These are phyloP conservation scores for Boletus mariae DNA, from an alignment of 1,284 basidiomycete species.

Conservation along the genomic window DNA sequence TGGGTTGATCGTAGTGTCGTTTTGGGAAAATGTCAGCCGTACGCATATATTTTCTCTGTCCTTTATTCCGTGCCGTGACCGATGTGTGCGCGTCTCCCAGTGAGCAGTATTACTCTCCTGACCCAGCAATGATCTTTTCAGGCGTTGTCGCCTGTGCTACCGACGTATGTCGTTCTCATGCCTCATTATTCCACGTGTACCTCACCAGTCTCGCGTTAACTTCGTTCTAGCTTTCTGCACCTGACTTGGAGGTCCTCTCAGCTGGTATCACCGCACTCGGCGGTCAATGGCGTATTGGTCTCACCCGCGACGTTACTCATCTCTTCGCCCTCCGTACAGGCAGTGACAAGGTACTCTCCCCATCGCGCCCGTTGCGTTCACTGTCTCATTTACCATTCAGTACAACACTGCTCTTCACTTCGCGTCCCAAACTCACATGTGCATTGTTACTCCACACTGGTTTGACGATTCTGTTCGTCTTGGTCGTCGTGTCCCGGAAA, in stretches of 20 bases:
- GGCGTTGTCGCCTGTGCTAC: constrained; percentile 70
- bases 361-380: neutral
- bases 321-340: constrained; percentile 59
- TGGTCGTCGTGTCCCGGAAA: constrained; percentile 53
- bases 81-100: constrained; percentile 27
- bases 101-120: constrained; percentile 65
- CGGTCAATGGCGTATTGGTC: constrained; percentile 71
- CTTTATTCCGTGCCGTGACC: neutral
- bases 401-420: constrained; percentile 63
- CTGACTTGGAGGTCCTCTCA: constrained; percentile 71
- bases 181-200: neutral
- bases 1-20: constrained; percentile 61
- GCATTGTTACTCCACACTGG: constrained; percentile 75
- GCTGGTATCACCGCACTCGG: constrained; percentile 75
- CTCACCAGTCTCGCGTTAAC: too few species aligned
- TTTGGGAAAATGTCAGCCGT: constrained; percentile 58
- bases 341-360: constrained; percentile 41
- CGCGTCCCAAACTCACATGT: constrained; percentile 50
- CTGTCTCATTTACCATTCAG: constrained; percentile 7
- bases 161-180: constrained; percentile 43
- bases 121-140: constrained; percentile 78
- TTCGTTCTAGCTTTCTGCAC: constrained; percentile 43
- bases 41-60: constrained; percentile 18
- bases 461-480: constrained; percentile 76
- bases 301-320: constrained; percentile 84